Base-by-base conservation (phyloP, 345 rosid species). In the Salix koriyanagi region DNA sequence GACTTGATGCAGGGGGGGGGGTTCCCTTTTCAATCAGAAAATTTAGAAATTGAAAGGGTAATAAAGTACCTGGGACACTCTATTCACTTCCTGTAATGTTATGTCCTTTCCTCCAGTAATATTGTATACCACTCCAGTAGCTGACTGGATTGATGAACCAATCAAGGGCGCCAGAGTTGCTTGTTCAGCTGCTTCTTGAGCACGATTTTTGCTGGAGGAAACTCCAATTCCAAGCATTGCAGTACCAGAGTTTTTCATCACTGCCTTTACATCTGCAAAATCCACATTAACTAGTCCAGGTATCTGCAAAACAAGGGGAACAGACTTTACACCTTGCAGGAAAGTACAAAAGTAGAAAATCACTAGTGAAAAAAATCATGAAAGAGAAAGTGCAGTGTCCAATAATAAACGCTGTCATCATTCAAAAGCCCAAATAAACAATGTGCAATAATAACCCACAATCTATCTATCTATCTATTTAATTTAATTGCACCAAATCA, bases 221-320 rank as follows among this genome's bases (percentile, higher is more conserved):
- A 91, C 94, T 73, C 99, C 99, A n/a, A 96, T 97, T 25, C 99
- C 98, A 8, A 96, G 99, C 99, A 96, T 96, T 74, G 98, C 98
- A 64, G 99, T 93, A 68, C 98, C 99, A 8, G 99, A 93, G 81
- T 93, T 89, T 84, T 93, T 91, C 98, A 93, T 96, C 56, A 91
- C 97, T 12, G 99, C 98, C 87, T 89, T 91, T 61, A 93, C 99
- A 90, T 96, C 98, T 21, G 99, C 98, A 84, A 96, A 93, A 81
- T 96, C 98, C 71, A 96, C 99, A 86, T 96, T 96, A 76, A 96
- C 98, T 75, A 93, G 79, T 79, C 99, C 99, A 78, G 98, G 99
- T 81, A 96, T 90, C 99, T 96, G 88, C 83, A 79, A 71, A 79
- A 69, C 48, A 25, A 67, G 73, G 39, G 46, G 21, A 71, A 46